Evolutionary conservation across 1,139 yeast genomes (phyloP), one percentile per base, ranked within the genome.

Genomic region (Yamadazyma siamensis): DNA sequence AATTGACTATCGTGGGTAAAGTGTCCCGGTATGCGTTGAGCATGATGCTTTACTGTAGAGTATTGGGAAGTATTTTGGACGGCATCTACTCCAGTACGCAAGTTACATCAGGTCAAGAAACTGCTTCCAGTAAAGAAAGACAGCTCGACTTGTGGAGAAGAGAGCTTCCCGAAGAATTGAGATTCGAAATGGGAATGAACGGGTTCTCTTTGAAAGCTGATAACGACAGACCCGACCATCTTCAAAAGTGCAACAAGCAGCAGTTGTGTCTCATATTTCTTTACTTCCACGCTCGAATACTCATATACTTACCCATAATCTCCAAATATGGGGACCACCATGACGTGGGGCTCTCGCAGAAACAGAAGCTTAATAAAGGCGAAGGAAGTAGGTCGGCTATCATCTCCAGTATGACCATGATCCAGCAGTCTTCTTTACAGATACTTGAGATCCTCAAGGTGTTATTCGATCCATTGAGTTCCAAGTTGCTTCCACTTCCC

Each of bases 141-240:
- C 70, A 79, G 47, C 64, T 87, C 29, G 95, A 87, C 44, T 62
- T 74, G 30, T 88, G 96, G 96, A 66, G 87, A 44, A 62, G 81
- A 19, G 86, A 81, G 28, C 61, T 88, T 25, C 86, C 94, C 1
- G 31, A 58, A 0, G 71, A 71, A 17, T 61, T 85, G 35, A 71
- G 68, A 39, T 84, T 87, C 47, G 84, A 82, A 28, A 62, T 81
- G 27, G 85, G 79, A 42, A 71, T 72, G 15, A 79, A 79, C 49
- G 94, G 91, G 1, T 59, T 69, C 26, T 53, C 65, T 2, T 62
- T 77, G 24, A 60, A 56, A 28, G 31, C 45, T 6, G 45, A 39
- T 24, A 32, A 23, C 17, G 38, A 35, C 18, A 24, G 29, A 4
- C 53, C 52, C 27, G 52, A 59, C 21, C 63, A 66, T 13, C 61